phyloP scores from a whole-genome alignment of 306 rosid species.

The Corylus americana region DNA sequence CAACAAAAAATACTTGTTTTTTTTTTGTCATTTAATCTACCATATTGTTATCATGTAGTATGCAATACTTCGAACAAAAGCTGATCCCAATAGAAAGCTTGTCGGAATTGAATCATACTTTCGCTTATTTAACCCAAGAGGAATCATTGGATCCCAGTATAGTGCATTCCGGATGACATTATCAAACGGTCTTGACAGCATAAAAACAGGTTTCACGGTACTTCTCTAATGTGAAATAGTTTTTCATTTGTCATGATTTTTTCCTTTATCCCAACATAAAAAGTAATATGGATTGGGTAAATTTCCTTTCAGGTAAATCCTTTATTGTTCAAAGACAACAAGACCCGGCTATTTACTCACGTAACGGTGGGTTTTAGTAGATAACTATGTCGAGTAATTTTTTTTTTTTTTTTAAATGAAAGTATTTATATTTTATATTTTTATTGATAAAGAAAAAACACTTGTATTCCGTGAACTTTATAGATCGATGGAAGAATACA shows the following conservation, averaged over 20 bases:
- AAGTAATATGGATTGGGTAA: too few species aligned
- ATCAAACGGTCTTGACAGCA: background rate
- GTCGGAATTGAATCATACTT: background rate
- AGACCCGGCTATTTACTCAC: background rate
- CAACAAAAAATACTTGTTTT: too few species aligned
- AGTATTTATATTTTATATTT: too few species aligned
- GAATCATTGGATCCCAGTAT: background rate
- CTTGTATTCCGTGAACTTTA: too few species aligned
- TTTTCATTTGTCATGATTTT: background rate
- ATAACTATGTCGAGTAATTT: too few species aligned
- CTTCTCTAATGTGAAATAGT: too few species aligned
- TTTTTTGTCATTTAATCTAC: too few species aligned
- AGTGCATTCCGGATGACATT: background rate
- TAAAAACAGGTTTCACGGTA: background rate
- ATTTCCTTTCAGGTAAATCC: background rate
- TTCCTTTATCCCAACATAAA: background rate
- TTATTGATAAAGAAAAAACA: too few species aligned
- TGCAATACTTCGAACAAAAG: background rate
- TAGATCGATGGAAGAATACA: background rate
- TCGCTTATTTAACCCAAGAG: background rate
- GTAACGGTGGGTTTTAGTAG: background rate
- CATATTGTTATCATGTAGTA: background rate
- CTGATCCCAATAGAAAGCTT: background rate
- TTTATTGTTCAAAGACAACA: background rate
- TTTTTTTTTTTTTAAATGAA: too few species aligned